Evolutionary conservation across 495 filamentous ascomycete genomes (phyloP).

Genomic region (Podospora sp.): DNA sequence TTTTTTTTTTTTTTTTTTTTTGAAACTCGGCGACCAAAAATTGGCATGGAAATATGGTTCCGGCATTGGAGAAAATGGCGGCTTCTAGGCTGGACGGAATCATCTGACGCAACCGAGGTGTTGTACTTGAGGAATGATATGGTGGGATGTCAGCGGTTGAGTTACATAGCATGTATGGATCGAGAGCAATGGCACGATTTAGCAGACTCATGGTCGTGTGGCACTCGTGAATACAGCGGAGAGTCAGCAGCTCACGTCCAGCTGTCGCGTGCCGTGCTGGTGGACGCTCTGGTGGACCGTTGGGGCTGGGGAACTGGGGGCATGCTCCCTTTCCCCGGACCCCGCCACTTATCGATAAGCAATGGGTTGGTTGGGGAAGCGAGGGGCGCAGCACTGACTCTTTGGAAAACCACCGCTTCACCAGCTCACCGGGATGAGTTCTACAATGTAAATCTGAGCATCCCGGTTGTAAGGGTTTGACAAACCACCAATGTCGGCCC

Average conservation of each 20-base stretch:
- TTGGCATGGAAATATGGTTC: neutral
- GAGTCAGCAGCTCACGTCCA: no score
- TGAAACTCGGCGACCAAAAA: neutral
- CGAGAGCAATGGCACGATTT: neutral
- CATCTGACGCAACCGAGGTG: neutral
- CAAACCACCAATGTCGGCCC: constrained; percentile 21
- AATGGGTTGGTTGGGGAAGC: neutral
- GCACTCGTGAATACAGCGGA: no score
- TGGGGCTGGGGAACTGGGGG: no score
- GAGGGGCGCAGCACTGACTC: constrained; percentile 1
- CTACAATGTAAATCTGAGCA: constrained; percentile 47
- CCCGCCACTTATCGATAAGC: constrained; percentile 19
- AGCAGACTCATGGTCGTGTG: no score
- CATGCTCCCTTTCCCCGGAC: constrained; percentile 6
- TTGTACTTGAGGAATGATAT: neutral
- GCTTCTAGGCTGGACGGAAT: constrained; percentile 1
- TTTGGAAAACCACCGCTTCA: constrained; percentile 21
- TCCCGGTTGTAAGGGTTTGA: constrained; percentile 32
- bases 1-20: no score
- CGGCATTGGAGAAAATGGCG: neutral
- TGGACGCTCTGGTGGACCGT: no score
- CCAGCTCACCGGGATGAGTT: constrained; percentile 40
- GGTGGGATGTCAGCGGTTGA: constrained; percentile 1
- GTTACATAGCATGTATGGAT: neutral
- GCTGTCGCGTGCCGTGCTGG: no score